phyloP scores from a whole-genome alignment of 2,329 filamentous ascomycete species.

The Ustilaginoidea virens region DNA sequence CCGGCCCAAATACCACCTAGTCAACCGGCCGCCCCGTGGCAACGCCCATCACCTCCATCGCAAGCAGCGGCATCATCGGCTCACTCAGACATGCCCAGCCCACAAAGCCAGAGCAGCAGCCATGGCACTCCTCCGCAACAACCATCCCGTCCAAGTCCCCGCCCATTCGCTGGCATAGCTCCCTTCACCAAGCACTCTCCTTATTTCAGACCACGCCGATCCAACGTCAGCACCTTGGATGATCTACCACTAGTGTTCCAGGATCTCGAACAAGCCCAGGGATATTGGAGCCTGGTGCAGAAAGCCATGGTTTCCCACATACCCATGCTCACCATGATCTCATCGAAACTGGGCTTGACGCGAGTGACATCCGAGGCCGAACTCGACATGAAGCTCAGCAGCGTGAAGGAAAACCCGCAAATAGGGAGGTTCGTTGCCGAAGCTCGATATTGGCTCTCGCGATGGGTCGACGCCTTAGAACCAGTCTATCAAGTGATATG shows the following conservation, averaged over 20 bases:
- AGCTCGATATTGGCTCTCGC: slow-evolving; percentile 21
- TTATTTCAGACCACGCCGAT: slow-evolving; percentile 18
- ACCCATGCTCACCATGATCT: slow-evolving; percentile 18
- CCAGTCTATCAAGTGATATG: slow-evolving; percentile 16
- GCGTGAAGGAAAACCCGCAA: slow-evolving; percentile 14
- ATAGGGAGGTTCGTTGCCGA: slow-evolving; percentile 19
- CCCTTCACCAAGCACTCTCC: slow-evolving; percentile 22
- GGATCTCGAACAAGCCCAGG: slow-evolving; percentile 18
- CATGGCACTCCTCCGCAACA: slow-evolving; percentile 10
- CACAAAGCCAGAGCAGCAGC: slow-evolving; percentile 16
- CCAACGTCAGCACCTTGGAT: slow-evolving; percentile 15
- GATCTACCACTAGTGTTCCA: slow-evolving; percentile 17
- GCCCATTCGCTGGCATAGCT: slow-evolving; percentile 16
- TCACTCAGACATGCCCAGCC: slow-evolving; percentile 15
- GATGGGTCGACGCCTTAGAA: slow-evolving; percentile 23
- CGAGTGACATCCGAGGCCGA: slow-evolving; percentile 12
- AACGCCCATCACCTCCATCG: slow-evolving; percentile 2
- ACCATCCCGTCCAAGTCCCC: slow-evolving; percentile 7
- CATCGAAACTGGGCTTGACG: slow-evolving; percentile 15
- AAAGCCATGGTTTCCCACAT: slow-evolving; percentile 20
- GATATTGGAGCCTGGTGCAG: slow-evolving; percentile 23
- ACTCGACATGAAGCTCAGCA: slow-evolving; percentile 15
- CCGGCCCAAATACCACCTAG: slow-evolving; percentile 10
- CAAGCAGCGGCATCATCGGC: slow-evolving; percentile 4
- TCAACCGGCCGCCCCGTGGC: slow-evolving; percentile 14